These are phyloP conservation scores for Plectranthus barbatus DNA, from an alignment of 257 asterid species.

Conservation along the genomic window DNA sequence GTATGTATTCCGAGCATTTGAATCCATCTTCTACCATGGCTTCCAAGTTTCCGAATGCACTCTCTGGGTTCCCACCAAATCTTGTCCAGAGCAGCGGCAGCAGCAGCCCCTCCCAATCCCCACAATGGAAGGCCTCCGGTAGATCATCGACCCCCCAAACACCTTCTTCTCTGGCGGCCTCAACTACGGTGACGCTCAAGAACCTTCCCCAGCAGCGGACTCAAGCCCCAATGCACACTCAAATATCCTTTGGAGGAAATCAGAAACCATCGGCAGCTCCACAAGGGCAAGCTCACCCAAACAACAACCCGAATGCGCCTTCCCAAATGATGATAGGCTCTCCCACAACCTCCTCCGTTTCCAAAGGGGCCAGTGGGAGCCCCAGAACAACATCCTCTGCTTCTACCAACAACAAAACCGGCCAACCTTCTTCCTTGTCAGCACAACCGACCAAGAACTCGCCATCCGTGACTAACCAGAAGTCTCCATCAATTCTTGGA, in stretches of 20 bases:
- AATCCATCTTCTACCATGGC: conserved; percentile 41
- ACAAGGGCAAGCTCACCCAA: conserved; percentile 41
- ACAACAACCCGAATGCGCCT: conserved; percentile 45
- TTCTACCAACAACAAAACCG: conserved; percentile 44
- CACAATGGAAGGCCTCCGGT: conserved; percentile 68
- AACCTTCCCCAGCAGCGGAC: conserved; percentile 62
- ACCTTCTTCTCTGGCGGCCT: conserved; percentile 45
- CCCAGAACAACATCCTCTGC: conserved; percentile 64
- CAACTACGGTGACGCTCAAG: conserved; percentile 40
- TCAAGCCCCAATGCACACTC: conserved; percentile 56
- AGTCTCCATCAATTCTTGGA: conserved; percentile 71
- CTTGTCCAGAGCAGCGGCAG: conserved; percentile 52
- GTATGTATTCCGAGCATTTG: conserved; percentile 52
- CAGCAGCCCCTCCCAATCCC: conserved; percentile 56
- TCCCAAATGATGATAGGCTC: conserved; percentile 77
- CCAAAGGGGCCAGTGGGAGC: conserved; percentile 84
- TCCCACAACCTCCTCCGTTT: conserved; percentile 78
- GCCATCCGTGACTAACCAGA: conserved; percentile 37
- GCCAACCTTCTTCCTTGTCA: conserved; percentile 50
- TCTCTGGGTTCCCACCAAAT: conserved; percentile 57
- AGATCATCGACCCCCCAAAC: conserved; percentile 46
- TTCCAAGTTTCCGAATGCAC: conserved; percentile 42
- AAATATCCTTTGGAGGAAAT: conserved; percentile 79
- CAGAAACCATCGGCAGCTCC: conserved; percentile 48
- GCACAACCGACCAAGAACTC: conserved; percentile 47